Evolutionary conservation across 306 rosid species (phyloP), one percentile per base, ranked within the genome.

Genomic region (Glycyrrhiza uralensis): DNA sequence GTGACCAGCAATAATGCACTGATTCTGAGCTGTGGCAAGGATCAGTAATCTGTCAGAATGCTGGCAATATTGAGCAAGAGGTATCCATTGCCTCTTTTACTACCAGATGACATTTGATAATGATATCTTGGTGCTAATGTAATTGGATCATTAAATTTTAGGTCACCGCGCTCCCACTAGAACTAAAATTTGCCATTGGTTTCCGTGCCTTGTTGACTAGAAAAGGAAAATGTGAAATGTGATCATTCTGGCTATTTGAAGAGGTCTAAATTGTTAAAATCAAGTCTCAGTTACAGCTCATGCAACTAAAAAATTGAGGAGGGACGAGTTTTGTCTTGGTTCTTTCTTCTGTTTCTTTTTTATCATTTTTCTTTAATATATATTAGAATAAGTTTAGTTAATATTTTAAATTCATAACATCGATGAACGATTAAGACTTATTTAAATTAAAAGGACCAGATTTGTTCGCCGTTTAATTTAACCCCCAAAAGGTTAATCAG

Each of bases 1-100:
- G 76, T 82, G 80, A 75, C 13, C 55, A 59, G 73, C 87, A 84
- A 86, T 86, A 86, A 82, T 86, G 85, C 81, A 72, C 65, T 80
- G 85, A 69, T 22, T 9, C 71, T 58, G 77, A 77, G 68, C 80
- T n/a, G n/a, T 80, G 84, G 75, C 75, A 33, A 4, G 29, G 46
- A 72, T 66, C 83, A 79, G 75, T 64, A 19, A 54, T 57, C 23
- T 66, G 83, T 66, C 79, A 57, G 58, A 65, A 38, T 67, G 55
- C 52, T 79, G 66, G 45, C 59, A 67, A 15, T 49, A 38, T 49
- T 49, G n/a, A 23, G 45, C 17, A 38, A 63, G 17, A 70, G 46
- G 75, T 63, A 38, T 57, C 79, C 41, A 45, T 78, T 64, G 29
- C 59, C 66, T 62, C 73, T 71, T 71, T 78, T 71, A 79, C 75